Evolutionary conservation across 768 basidiomycete genomes (phyloP).

Genomic region (Pulveroboletus sp.): DNA sequence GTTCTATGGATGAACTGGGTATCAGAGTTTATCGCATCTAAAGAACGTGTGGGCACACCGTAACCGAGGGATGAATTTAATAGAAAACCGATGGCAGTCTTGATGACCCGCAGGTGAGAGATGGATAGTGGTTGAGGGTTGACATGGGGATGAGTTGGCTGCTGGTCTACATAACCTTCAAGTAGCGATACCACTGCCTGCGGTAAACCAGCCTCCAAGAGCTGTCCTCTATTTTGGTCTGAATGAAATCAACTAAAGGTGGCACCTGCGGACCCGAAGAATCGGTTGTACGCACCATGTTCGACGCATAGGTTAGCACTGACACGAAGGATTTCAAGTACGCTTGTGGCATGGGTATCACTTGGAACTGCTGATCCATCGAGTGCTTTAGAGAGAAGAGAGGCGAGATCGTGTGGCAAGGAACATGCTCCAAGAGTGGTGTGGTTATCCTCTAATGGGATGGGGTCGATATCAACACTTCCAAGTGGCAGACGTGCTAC

Average conservation of each 20-base stretch:
- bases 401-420: conserved; percentile 60
- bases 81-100: conserved; percentile 74
- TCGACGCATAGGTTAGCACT: conserved; percentile 84
- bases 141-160: conserved; percentile 36
- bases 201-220: conserved; percentile 69
- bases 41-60: conserved; percentile 42
- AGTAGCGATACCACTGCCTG: conserved; percentile 62
- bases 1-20: conserved; percentile 41
- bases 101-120: conserved; percentile 65
- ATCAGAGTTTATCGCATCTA: conserved; percentile 1
- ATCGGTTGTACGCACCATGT: conserved; percentile 48
- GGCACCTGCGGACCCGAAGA: background rate
- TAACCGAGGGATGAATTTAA: conserved; percentile 75
- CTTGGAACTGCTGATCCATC: conserved; percentile 44
- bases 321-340: conserved; percentile 69
- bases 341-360: conserved; percentile 43
- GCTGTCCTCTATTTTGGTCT: conserved; percentile 72
- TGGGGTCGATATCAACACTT: conserved; percentile 14
- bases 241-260: conserved; percentile 2
- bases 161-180: conserved; percentile 53
- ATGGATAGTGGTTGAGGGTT: conserved; percentile 50
- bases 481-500: conserved; percentile 7
- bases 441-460: conserved; percentile 60
- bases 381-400: conserved; percentile 54
- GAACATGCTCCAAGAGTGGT: conserved; percentile 59